Evolutionary conservation across 1,284 basidiomycete species (phyloP).

Genomic region (Sphagnurus paluster): DNA sequence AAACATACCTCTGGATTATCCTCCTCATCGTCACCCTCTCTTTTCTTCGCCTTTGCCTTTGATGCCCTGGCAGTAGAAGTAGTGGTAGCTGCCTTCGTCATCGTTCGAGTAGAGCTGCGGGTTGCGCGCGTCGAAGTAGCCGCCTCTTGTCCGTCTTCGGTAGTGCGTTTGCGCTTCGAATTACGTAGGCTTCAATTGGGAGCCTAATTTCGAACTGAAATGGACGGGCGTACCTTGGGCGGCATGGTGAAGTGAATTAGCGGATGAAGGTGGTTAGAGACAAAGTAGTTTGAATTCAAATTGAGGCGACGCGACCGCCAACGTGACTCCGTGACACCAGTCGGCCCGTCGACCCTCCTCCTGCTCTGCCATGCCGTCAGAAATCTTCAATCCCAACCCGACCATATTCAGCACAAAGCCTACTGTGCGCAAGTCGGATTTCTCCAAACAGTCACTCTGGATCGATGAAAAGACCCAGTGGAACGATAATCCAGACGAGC

Average conservation of each 20-base stretch:
- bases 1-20: constrained; percentile 11
- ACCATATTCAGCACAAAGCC: constrained; percentile 51
- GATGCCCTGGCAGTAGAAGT: constrained; percentile 12
- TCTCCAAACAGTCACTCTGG: constrained; percentile 49
- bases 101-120: constrained; percentile 45
- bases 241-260: constrained; percentile 27
- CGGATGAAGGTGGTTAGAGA: background rate
- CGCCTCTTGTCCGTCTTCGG: constrained; percentile 32
- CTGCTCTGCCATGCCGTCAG: constrained; percentile 43
- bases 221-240: constrained; percentile 35
- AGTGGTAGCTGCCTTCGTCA: constrained; percentile 19
- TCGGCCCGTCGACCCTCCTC: constrained; percentile 10
- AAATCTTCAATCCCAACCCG: constrained; percentile 68
- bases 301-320: constrained; percentile 16
- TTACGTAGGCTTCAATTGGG: background rate
- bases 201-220: background rate
- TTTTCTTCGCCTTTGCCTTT: constrained; percentile 4
- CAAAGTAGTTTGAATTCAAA: constrained; percentile 11
- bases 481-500: constrained; percentile 38
- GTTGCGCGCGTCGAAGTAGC: constrained; percentile 44
- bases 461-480: constrained; percentile 38
- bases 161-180: constrained; percentile 43
- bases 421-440: constrained; percentile 34
- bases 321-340: constrained; percentile 23
- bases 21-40: constrained; percentile 11